phyloP scores from a whole-genome alignment of 2,329 filamentous ascomycete species.

The Nemania abortiva region DNA sequence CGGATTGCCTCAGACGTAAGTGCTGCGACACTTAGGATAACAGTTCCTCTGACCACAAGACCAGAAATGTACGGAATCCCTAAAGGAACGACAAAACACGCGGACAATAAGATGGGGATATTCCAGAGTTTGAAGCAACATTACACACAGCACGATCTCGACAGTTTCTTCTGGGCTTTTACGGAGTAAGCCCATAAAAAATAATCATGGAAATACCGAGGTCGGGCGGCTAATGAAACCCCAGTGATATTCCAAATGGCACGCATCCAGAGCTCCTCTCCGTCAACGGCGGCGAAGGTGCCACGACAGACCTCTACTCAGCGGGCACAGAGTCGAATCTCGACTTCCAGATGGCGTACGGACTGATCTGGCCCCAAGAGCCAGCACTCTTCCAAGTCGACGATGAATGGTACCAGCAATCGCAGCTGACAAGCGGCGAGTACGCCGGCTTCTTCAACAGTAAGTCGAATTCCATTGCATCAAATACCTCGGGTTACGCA shows the following conservation, averaged over 20 bases:
- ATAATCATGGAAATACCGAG: not conserved
- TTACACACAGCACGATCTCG: constrained; percentile 57
- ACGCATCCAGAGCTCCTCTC: constrained; percentile 53
- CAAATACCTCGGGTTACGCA: too few relatives aligned
- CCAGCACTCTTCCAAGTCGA: constrained; percentile 61
- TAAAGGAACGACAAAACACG: constrained; percentile 47
- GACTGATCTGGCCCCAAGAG: constrained; percentile 65
- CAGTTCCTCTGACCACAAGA: constrained; percentile 7
- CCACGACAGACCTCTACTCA: constrained; percentile 41
- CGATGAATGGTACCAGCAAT: constrained; percentile 57
- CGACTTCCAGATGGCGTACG: constrained; percentile 62
- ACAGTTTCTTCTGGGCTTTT: constrained; percentile 53
- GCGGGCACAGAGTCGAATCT: constrained; percentile 59
- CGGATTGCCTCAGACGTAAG: constrained; percentile 49
- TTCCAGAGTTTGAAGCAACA: constrained; percentile 57
- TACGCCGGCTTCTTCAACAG: constrained; percentile 53
- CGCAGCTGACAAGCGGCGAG: constrained; percentile 39
- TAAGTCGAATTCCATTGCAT: constrained; percentile 27
- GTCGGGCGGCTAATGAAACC: constrained; percentile 8
- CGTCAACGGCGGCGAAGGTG: constrained; percentile 54
- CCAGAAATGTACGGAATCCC: constrained; percentile 54
- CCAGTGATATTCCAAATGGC: constrained; percentile 54
- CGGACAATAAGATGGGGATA: constrained; percentile 57
- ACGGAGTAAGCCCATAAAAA: constrained; percentile 41
- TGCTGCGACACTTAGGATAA: not conserved